Evolutionary conservation across 2,329 filamentous ascomycete species (phyloP).

Genomic region (Fusarium domesticum): DNA sequence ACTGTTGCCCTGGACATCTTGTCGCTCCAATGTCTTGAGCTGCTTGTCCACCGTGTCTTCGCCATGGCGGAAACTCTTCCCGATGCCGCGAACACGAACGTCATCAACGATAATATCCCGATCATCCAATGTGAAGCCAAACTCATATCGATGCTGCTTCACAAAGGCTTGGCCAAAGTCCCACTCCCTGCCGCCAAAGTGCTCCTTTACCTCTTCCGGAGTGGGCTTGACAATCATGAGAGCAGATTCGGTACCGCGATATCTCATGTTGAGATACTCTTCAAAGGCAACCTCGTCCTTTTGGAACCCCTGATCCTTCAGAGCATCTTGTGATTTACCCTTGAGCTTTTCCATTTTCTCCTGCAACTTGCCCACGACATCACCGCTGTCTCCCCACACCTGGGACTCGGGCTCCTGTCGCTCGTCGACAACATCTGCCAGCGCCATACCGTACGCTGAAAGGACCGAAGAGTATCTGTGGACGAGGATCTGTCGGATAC

Average conservation of each 20-base stretch:
- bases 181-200: constrained; percentile 67
- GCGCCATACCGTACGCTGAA: constrained; percentile 87
- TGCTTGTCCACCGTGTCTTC: constrained; percentile 84
- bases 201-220: constrained; percentile 56
- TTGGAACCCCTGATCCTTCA: constrained; percentile 76
- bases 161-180: constrained; percentile 82
- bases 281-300: constrained; percentile 76
- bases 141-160: constrained; percentile 85
- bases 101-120: constrained; percentile 89
- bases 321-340: constrained; percentile 63
- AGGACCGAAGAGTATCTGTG: constrained; percentile 86
- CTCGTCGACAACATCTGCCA: constrained; percentile 91
- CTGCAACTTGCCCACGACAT: constrained; percentile 60
- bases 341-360: constrained; percentile 76
- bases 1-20: constrained; percentile 47
- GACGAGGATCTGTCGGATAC: constrained; percentile 80
- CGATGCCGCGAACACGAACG: constrained; percentile 82
- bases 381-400: constrained; percentile 57
- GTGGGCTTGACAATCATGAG: constrained; percentile 82
- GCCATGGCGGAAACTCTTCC: constrained; percentile 76
- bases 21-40: constrained; percentile 64
- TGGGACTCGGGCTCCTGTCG: constrained; percentile 72
- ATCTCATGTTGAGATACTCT: constrained; percentile 92
- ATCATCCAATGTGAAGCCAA: constrained; percentile 82
- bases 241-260: constrained; percentile 85